A percentile compares a stretch with the other conserved stretches of the same genome.
Conservation (phyloP, 176 grass and related monocot genomes). For the Phoenix dactylifera region DNA sequence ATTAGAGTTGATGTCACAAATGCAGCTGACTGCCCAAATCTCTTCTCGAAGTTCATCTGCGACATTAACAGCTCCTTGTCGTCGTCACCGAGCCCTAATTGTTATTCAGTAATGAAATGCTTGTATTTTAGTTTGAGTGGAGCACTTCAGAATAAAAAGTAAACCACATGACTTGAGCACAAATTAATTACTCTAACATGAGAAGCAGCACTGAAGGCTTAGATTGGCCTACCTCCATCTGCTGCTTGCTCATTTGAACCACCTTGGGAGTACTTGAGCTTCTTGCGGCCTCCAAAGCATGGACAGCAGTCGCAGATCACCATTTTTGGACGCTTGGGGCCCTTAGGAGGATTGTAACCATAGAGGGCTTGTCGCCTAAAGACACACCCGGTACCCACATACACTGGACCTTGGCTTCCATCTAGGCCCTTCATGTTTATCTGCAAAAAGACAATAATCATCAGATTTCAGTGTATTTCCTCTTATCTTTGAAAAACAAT, state of each 20-base stretch:
- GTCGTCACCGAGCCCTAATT: conserved; percentile 44
- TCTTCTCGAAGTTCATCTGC: conserved; percentile 99
- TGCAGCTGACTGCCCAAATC: conserved; percentile 85
- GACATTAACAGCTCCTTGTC: conserved; percentile 97
- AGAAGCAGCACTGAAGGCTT: too few species aligned
- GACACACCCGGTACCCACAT: conserved; percentile 91
- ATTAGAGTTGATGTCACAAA: conserved; percentile 98
- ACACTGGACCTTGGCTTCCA: conserved; percentile 91
- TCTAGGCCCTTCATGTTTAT: conserved; percentile 99
- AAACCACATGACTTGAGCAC: neutral
- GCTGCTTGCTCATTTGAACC: conserved; percentile 38
- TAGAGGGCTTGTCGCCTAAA: conserved; percentile 93
- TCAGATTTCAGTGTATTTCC: too few species aligned
- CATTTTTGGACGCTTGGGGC: conserved; percentile 89
- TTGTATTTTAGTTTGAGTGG: neutral
- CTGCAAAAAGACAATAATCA: conserved; percentile 22
- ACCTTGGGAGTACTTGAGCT: conserved; percentile 54
- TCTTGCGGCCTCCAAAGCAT: conserved; percentile 82
- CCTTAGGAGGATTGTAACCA: conserved; percentile 94
- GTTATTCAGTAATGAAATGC: neutral
- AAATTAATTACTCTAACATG: too few species aligned
- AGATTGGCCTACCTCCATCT: conserved; percentile 29
- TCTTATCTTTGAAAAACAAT: too few species aligned
- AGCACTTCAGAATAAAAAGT: neutral
- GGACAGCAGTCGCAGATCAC: conserved; percentile 95